These are phyloP conservation scores for Paspalum vaginatum DNA, from an alignment of 176 grass and related monocot species.

Conservation along the genomic window DNA sequence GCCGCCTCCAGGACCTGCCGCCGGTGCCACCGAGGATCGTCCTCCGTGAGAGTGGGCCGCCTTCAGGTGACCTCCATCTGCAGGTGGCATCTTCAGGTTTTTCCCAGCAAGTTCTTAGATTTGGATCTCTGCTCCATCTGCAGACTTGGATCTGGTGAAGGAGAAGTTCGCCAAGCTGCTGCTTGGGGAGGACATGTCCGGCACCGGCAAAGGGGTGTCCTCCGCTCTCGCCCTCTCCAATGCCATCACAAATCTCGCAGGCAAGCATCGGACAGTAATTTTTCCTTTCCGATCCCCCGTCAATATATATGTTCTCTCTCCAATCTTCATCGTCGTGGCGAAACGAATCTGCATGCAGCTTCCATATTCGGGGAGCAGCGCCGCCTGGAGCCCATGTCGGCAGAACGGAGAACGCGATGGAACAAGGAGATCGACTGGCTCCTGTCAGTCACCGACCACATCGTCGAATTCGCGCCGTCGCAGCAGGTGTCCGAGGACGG, in stretches of 20 bases:
- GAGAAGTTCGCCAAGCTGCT: slow-evolving; percentile 82
- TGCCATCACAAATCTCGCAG: slow-evolving; percentile 82
- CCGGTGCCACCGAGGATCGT: slow-evolving; percentile 21
- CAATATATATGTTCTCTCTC: no score
- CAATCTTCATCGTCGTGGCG: no score
- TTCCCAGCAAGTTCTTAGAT: neutral
- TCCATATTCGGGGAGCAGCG: slow-evolving; percentile 88
- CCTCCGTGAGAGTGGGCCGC: slow-evolving; percentile 16
- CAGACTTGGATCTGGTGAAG: slow-evolving; percentile 71
- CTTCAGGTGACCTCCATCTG: slow-evolving; percentile 44
- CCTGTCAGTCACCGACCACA: slow-evolving; percentile 72
- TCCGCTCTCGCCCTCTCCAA: slow-evolving; percentile 86
- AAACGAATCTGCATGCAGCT: no score
- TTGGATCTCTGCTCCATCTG: neutral
- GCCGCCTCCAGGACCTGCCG: neutral
- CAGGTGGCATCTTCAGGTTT: no score
- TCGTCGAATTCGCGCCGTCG: slow-evolving; percentile 77
- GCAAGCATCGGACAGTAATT: no score
- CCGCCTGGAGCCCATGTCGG: slow-evolving; percentile 79
- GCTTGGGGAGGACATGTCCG: slow-evolving; percentile 88
- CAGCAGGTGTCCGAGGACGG: slow-evolving; percentile 64
- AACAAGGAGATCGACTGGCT: slow-evolving; percentile 81
- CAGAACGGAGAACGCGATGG: slow-evolving; percentile 69
- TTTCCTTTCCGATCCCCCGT: no score
- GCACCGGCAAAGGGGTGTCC: slow-evolving; percentile 76